Conservation (phyloP, 2,329 filamentous ascomycete genomes). For the Cladorrhinum sp. region DNA sequence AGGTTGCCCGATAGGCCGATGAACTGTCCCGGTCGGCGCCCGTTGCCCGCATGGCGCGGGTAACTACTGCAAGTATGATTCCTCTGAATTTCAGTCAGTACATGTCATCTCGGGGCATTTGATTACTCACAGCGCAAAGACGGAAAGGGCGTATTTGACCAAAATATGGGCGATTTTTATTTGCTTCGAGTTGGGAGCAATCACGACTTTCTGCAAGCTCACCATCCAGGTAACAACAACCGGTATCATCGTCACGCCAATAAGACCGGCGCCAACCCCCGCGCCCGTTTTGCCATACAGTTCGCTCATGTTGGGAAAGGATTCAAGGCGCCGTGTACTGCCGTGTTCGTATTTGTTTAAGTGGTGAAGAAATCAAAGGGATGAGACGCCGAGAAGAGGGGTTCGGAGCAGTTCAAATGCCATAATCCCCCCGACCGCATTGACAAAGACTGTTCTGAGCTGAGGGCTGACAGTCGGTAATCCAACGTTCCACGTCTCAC, state of each 20-base stretch:
- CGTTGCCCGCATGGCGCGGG: neutral
- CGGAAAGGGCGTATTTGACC: slow-evolving; percentile 4
- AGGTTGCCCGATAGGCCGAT: neutral
- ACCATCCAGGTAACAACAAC: neutral
- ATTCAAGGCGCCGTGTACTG: neutral
- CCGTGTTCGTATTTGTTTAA: neutral
- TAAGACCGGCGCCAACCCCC: neutral
- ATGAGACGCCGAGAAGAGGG: neutral
- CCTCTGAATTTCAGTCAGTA: neutral
- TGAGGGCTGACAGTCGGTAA: neutral
- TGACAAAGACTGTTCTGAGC: neutral
- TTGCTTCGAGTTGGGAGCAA: neutral
- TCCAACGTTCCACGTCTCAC: neutral
- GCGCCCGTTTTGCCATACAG: neutral
- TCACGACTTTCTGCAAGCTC: neutral
- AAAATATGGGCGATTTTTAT: slow-evolving; percentile 1
- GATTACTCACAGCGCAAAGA: slow-evolving; percentile 4
- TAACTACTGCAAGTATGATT: neutral
- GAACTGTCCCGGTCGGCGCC: neutral
- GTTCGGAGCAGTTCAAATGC: neutral
- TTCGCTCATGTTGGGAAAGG: slow-evolving; percentile 7
- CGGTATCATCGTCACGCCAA: slow-evolving; percentile 4
- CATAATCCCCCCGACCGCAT: no score
- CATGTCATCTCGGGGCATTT: no score
- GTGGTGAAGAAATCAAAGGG: neutral